Conservation (phyloP, 1,284 basidiomycete species). For the Boletus semigastroideus region DNA sequence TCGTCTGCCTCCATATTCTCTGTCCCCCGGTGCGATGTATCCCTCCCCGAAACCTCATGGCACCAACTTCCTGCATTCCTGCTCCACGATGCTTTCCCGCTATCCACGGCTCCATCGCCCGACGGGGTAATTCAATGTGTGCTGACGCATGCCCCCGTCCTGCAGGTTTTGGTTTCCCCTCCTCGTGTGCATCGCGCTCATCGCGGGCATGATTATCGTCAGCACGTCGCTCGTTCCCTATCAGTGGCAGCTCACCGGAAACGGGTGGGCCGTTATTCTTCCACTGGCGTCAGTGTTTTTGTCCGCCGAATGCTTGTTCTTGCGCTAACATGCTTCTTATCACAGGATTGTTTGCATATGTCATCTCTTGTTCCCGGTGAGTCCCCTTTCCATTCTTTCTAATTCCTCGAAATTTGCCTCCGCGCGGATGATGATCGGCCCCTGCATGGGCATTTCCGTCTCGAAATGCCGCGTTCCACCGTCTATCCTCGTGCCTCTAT, state of each 20-base stretch:
- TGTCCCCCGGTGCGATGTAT: not conserved
- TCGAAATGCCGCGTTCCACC: conserved; percentile 4
- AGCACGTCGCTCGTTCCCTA: conserved; percentile 54
- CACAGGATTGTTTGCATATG: conserved; percentile 55
- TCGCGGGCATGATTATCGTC: conserved; percentile 59
- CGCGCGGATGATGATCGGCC: conserved; percentile 3
- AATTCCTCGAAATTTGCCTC: not conserved
- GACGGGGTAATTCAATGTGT: conserved; percentile 4
- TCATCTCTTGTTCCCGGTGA: conserved; percentile 69
- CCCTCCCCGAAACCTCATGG: not conserved
- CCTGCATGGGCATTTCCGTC: not conserved
- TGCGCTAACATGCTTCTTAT: conserved; percentile 4
- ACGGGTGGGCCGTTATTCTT: conserved; percentile 68
- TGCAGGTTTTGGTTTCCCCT: conserved; percentile 36
- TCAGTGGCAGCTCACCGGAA: conserved; percentile 61
- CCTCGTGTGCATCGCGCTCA: conserved; percentile 32
- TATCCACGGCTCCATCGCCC: conserved; percentile 1
- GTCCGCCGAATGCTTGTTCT: not conserved
- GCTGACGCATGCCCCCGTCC: conserved; percentile 16
- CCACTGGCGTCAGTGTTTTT: conserved; percentile 55
- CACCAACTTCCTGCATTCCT: not conserved
- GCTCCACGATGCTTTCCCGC: not conserved
- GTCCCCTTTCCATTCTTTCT: conserved; percentile 24
- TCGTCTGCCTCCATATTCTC: conserved; percentile 40
- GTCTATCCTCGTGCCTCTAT: not conserved